These are phyloP conservation scores for Lepidium sativum DNA, from an alignment of 345 rosid species.

Conservation along the genomic window DNA sequence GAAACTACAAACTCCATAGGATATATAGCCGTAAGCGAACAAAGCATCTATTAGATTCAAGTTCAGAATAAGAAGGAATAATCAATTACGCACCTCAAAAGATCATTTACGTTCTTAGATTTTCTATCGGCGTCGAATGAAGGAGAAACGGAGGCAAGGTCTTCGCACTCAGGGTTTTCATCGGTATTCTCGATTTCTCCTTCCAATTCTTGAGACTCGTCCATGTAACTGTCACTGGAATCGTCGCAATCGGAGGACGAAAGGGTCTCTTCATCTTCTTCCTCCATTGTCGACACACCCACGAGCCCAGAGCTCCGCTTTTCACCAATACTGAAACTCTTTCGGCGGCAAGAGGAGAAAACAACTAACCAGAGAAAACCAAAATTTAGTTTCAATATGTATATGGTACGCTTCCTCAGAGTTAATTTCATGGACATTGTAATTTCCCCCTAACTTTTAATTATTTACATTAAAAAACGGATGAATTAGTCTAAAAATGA, in stretches of 20 bases:
- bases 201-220: conserved; percentile 19
- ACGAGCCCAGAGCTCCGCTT: conserved; percentile 21
- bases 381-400: conserved; percentile 6
- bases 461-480: background rate
- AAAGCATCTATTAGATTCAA: background rate
- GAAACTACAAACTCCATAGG: background rate
- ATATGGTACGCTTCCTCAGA: background rate
- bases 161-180: conserved; percentile 18
- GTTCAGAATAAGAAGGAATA: background rate
- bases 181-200: conserved; percentile 24
- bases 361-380: background rate
- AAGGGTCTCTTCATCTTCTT: conserved; percentile 28
- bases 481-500: too few relatives aligned
- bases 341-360: conserved; percentile 26
- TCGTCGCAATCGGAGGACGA: conserved; percentile 41
- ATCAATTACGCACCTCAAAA: conserved; percentile 49
- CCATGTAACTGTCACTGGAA: conserved; percentile 41
- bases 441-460: background rate
- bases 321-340: background rate
- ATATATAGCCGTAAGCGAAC: background rate
- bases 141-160: conserved; percentile 23
- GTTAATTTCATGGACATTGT: background rate
- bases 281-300: conserved; percentile 30
- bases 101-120: conserved; percentile 85
- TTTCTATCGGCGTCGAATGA: conserved; percentile 55